Evolutionary conservation across 768 basidiomycete species (phyloP).

Genomic region (Megacollybia marginata): DNA sequence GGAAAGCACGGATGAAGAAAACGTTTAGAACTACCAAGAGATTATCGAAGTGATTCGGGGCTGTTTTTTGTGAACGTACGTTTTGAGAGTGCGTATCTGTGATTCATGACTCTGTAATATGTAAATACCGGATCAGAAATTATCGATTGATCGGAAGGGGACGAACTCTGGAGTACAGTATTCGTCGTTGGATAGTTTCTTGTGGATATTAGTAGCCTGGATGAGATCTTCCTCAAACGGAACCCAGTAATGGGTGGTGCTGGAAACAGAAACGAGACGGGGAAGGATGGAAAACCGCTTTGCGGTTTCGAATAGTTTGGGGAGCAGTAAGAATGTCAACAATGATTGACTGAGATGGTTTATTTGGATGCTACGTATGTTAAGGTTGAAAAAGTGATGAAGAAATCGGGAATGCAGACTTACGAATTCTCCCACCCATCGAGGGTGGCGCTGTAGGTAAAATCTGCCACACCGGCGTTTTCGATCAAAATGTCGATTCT

Average conservation of each 20-base stretch:
- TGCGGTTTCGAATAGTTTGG: slow-evolving; percentile 18
- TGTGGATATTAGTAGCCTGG: slow-evolving; percentile 12
- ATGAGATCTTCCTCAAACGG: slow-evolving; percentile 13
- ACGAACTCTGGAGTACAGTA: slow-evolving; percentile 12
- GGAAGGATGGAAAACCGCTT: slow-evolving; percentile 10
- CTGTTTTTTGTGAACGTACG: slow-evolving; percentile 9
- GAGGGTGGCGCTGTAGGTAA: slow-evolving; percentile 15
- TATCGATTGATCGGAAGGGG: not conserved
- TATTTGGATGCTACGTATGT: slow-evolving; percentile 21
- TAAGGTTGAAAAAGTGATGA: not conserved
- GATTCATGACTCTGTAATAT: slow-evolving; percentile 9
- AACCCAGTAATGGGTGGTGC: slow-evolving; percentile 16
- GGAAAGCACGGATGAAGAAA: slow-evolving; percentile 21
- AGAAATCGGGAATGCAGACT: slow-evolving; percentile 2
- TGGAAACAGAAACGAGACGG: slow-evolving; percentile 24
- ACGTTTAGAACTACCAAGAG: slow-evolving; percentile 18
- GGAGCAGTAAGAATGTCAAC: slow-evolving; percentile 24
- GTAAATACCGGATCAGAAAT: not conserved
- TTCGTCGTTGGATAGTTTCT: slow-evolving; percentile 14
- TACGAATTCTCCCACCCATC: slow-evolving; percentile 45
- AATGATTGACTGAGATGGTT: slow-evolving; percentile 26
- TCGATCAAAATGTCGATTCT: slow-evolving; percentile 37
- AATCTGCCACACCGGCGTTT: slow-evolving; percentile 26
- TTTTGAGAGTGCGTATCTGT: slow-evolving; percentile 19
- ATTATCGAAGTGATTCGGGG: not conserved